Evolutionary conservation across 139 green algal genomes (phyloP).

Genomic region (Coelastrella sp.): DNA sequence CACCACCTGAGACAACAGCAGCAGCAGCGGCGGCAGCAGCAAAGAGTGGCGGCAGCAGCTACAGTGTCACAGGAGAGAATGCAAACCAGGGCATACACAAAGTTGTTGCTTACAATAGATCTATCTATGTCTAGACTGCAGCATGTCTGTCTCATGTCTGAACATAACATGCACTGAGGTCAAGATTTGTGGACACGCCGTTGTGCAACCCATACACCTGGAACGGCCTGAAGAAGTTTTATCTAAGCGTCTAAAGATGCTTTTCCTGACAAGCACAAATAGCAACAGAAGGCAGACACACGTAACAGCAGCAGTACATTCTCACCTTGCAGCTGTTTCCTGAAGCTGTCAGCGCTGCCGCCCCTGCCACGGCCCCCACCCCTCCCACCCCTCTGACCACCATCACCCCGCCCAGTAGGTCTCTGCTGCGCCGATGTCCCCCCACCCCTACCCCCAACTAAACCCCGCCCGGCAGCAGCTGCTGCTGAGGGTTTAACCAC

Average conservation of each 20-base stretch:
- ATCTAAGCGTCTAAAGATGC: no score
- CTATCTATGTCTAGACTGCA: no score
- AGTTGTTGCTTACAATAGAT: no score
- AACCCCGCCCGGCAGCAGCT: conserved; percentile 32
- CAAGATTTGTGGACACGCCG: no score
- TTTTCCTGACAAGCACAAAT: no score
- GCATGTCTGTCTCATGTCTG: no score
- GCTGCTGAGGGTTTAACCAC: not conserved
- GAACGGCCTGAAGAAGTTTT: no score
- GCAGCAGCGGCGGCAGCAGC: not conserved
- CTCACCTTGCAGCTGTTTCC: conserved; percentile 51
- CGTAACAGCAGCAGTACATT: not conserved
- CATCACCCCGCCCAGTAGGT: conserved; percentile 16
- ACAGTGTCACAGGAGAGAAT: not conserved
- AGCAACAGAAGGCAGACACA: not conserved
- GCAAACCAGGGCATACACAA: no score
- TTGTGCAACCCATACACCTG: no score
- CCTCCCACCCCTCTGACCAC: conserved; percentile 47
- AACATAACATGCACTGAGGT: no score
- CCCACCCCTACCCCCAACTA: conserved; percentile 25
- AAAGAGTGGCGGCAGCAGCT: not conserved
- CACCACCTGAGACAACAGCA: conserved; percentile 20
- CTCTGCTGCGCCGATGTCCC: conserved; percentile 17
- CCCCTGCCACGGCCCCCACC: conserved; percentile 7
- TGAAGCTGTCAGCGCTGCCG: conserved; percentile 47